Evolutionary conservation across 306 rosid species (phyloP).

Genomic region (Elaeagnus macrophylla): DNA sequence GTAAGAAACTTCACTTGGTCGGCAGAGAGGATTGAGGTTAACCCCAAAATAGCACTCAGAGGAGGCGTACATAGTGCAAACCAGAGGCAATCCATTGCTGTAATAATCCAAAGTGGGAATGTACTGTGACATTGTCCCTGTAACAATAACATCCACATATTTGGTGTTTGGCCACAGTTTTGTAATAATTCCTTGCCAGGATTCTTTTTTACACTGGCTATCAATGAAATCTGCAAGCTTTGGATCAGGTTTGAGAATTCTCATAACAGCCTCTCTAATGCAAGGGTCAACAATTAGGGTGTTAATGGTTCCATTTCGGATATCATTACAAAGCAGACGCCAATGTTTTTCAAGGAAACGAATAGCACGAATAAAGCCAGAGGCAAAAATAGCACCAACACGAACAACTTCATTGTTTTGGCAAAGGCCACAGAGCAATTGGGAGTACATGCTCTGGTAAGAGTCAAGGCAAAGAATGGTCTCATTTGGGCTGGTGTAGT

Average conservation of each 20-base stretch:
- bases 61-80: conserved; percentile 82
- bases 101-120: conserved; percentile 74
- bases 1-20: conserved; percentile 62
- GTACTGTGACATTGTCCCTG: conserved; percentile 94
- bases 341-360: conserved; percentile 67
- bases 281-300: conserved; percentile 30
- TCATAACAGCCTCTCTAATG: conserved; percentile 46
- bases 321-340: conserved; percentile 49
- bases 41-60: conserved; percentile 89
- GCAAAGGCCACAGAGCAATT: conserved; percentile 69
- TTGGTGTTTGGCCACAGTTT: conserved; percentile 82
- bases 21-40: conserved; percentile 69
- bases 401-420: conserved; percentile 55
- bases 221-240: conserved; percentile 51
- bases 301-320: conserved; percentile 50
- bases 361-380: conserved; percentile 72
- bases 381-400: conserved; percentile 78
- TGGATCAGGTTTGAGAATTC: conserved; percentile 43
- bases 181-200: conserved; percentile 72
- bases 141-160: conserved; percentile 89
- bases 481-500: conserved; percentile 78
- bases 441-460: conserved; percentile 91
- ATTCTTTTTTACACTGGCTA: conserved; percentile 38
- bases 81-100: conserved; percentile 72
- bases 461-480: conserved; percentile 73